A percentile compares a stretch with the other conserved stretches of the same genome.
These are phyloP conservation scores for Tricholoma hemisulphureum DNA, from an alignment of 768 basidiomycete genomes.

Conservation along the genomic window DNA sequence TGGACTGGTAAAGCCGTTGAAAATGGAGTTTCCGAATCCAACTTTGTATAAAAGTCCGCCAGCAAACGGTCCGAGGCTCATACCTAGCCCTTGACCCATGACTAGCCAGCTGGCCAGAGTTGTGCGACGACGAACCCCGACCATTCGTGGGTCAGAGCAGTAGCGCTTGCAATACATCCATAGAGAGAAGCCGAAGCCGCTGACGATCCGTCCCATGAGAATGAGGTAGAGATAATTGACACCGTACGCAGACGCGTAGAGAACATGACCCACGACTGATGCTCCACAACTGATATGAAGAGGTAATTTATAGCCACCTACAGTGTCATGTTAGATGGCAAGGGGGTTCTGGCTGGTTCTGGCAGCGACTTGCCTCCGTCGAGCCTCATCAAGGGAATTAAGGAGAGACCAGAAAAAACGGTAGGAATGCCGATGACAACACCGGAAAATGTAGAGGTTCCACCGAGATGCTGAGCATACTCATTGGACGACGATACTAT, in stretches of 20 bases:
- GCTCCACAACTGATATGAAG: constrained; percentile 54
- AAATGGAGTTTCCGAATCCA: constrained; percentile 53
- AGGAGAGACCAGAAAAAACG: constrained; percentile 54
- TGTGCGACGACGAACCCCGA: constrained; percentile 61
- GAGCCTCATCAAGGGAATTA: constrained; percentile 53
- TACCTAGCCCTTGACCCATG: constrained; percentile 59
- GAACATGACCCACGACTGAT: constrained; percentile 53
- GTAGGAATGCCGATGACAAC: constrained; percentile 68
- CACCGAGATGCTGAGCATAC: constrained; percentile 63
- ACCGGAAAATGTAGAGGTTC: constrained; percentile 69
- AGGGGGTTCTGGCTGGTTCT: neutral
- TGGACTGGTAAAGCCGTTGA: constrained; percentile 69
- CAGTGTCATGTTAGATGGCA: neutral
- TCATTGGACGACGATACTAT: constrained; percentile 64
- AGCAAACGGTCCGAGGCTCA: constrained; percentile 61
- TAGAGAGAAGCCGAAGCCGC: constrained; percentile 56
- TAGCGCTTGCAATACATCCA: constrained; percentile 72
- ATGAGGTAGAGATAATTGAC: constrained; percentile 65
- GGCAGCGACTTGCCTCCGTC: constrained; percentile 47
- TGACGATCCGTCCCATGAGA: constrained; percentile 66
- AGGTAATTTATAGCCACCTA: constrained; percentile 56
- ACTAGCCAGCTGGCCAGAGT: constrained; percentile 63
- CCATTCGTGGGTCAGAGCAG: constrained; percentile 68
- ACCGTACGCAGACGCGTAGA: constrained; percentile 61
- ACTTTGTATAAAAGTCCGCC: constrained; percentile 63